These are phyloP conservation scores for Phytopythium boreale DNA, from an alignment of 352 stramenopile species.

Conservation along the genomic window DNA sequence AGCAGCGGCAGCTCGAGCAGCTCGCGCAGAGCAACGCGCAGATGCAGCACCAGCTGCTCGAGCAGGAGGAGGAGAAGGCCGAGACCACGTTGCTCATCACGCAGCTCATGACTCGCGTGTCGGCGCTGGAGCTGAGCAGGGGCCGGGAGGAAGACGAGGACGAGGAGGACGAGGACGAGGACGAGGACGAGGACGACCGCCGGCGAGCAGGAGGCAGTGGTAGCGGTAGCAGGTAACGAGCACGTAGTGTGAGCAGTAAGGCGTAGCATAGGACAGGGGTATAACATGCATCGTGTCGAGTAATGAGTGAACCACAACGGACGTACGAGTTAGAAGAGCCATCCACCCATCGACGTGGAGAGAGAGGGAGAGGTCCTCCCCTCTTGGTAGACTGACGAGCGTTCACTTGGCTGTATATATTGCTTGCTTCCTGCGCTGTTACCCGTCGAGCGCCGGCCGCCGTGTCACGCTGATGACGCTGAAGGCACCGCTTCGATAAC, in stretches of 20 bases:
- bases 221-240: background rate
- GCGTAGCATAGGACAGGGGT: background rate
- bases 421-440: background rate
- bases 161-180: conserved; percentile 22
- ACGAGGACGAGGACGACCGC: conserved; percentile 21
- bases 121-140: conserved; percentile 64
- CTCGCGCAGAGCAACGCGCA: conserved; percentile 73
- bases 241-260: background rate
- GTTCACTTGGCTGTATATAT: background rate
- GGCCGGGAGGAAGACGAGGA: conserved; percentile 30
- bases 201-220: background rate
- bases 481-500: no score
- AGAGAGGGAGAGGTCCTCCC: background rate
- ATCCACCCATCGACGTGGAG: background rate
- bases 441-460: no score
- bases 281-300: no score
- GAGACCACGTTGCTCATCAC: conserved; percentile 85
- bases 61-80: conserved; percentile 79
- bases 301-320: background rate
- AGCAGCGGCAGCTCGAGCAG: conserved; percentile 74
- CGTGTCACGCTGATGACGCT: background rate
- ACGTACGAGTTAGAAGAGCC: background rate
- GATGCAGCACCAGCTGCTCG: conserved; percentile 77
- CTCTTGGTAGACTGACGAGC: background rate
- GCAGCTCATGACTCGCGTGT: conserved; percentile 83